Evolutionary conservation across 768 basidiomycete species (phyloP).

Genomic region (Omphalotus guepiniiformis): DNA sequence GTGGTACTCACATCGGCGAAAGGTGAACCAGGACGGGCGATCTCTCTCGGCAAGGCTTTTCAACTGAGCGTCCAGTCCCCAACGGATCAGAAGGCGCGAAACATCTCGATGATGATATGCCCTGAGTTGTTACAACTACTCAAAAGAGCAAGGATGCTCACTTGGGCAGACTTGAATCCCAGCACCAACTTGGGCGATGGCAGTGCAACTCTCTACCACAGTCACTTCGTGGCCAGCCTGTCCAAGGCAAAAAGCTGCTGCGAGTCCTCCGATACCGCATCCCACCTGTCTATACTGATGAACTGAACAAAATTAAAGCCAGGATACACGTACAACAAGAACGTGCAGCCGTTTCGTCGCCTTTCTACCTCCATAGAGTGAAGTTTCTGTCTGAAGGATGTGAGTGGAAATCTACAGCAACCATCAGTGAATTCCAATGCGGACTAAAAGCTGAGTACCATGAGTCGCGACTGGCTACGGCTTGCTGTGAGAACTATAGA

Average conservation of each 20-base stretch:
- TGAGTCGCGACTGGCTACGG: no score
- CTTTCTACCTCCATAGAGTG: neutral
- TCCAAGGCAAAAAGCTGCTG: constrained; percentile 36
- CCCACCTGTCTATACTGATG: neutral
- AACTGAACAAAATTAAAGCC: neutral
- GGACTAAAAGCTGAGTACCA: no score
- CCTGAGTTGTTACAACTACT: neutral
- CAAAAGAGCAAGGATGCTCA: neutral
- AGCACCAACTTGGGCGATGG: constrained; percentile 34
- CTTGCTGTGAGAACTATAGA: no score
- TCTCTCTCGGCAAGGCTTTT: neutral
- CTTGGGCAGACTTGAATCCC: constrained; percentile 33
- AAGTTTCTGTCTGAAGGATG: no score
- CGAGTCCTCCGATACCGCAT: constrained; percentile 23
- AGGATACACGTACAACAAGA: neutral
- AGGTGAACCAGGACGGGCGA: constrained; percentile 4
- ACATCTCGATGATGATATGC: neutral
- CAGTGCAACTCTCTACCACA: constrained; percentile 31
- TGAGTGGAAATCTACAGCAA: no score
- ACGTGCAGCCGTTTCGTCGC: neutral
- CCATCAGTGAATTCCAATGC: no score
- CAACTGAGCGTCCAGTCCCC: constrained; percentile 3
- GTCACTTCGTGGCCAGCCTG: constrained; percentile 37
- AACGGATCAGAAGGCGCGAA: constrained; percentile 1
- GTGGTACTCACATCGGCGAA: constrained; percentile 7